phyloP scores from a whole-genome alignment of 495 filamentous ascomycete genomes.

The Penicillium crystallinum region DNA sequence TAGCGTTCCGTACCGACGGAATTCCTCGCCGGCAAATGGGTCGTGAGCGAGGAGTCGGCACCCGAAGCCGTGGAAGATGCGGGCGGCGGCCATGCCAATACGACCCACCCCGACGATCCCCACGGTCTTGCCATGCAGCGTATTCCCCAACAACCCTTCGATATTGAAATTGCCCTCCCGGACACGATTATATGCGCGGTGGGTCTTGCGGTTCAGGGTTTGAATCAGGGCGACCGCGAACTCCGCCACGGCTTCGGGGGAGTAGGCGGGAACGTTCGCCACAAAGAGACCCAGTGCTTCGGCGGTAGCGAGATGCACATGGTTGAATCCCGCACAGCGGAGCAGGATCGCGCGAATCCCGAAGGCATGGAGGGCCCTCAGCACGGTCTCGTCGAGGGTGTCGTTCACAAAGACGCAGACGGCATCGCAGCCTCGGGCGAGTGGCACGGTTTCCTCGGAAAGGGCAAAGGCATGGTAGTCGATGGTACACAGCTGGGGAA shows the following conservation, averaged over 20 bases:
- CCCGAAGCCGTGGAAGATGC: slow-evolving; percentile 56
- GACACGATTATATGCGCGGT: slow-evolving; percentile 66
- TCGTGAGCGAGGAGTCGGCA: slow-evolving; percentile 58
- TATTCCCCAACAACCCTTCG: slow-evolving; percentile 57
- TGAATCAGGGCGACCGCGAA: slow-evolving; percentile 63
- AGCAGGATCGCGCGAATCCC: slow-evolving; percentile 56
- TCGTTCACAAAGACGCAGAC: slow-evolving; percentile 74
- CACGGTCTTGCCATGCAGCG: slow-evolving; percentile 55
- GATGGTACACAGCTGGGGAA: slow-evolving; percentile 32
- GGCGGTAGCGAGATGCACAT: slow-evolving; percentile 56
- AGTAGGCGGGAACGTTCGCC: slow-evolving; percentile 63
- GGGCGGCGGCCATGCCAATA: slow-evolving; percentile 33
- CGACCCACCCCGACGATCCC: slow-evolving; percentile 33
- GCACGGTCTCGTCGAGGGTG: slow-evolving; percentile 45
- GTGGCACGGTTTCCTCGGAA: slow-evolving; percentile 48
- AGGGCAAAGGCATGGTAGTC: slow-evolving; percentile 54
- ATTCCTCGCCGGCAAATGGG: slow-evolving; percentile 43
- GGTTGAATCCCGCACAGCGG: slow-evolving; percentile 68
- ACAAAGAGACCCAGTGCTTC: slow-evolving; percentile 56
- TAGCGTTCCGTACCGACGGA: slow-evolving; percentile 47
- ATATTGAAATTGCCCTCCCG: slow-evolving; percentile 69
- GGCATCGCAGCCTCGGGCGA: slow-evolving; percentile 50
- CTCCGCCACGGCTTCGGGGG: slow-evolving; percentile 68
- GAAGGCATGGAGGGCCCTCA: slow-evolving; percentile 39
- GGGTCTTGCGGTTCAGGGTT: slow-evolving; percentile 65